Evolutionary conservation across 2,329 filamentous ascomycete species (phyloP), one percentile per base, ranked within the genome.

Genomic region (Exophiala viscosa): DNA sequence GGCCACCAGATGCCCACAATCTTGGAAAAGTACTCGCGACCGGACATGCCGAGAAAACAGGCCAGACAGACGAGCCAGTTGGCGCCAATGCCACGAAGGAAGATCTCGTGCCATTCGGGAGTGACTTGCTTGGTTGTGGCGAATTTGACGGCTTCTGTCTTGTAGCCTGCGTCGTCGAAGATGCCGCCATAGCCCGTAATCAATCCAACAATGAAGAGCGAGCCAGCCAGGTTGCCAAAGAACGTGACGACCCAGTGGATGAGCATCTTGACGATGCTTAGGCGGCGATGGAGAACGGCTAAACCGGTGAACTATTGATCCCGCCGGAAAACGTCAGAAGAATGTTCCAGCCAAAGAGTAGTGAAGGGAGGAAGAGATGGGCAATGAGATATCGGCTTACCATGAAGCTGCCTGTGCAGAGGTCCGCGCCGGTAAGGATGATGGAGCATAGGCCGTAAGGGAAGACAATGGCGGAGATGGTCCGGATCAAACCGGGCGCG

Each of bases 51-150:
- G 7, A 78, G 66, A 53, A 71, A 82, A 40, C 76, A 73, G 0
- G 76, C 77, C 20, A 82, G 66, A 52, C 77, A 80, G 2, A 83
- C 79, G 0, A 83, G 72, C 79, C 78, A 82, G 65, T 82, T 82
- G 59, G 74, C 77, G 3, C 79, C 76, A 40, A 83, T 80, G 1
- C 67, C 79, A 38, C 76, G 71, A 0, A 82, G 65, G 60, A 83
- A 80, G 45, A 82, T 77, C 50, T 76, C 71, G 45, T 78, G 74
- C 68, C 77, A 78, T 2, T 69, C 59, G 0, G 78, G 78, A 0
- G 65, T 69, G 8, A 79, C 64, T 55, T 73, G 75, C 57, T 82
- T 82, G 14, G 70, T 69, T 8, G 69, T 75, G 0, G 75, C 73
- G 45, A 76, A 77, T 1, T 67, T 64, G 17, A 77, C 68, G 2